These are phyloP conservation scores for Durio zibethinus DNA, from an alignment of 345 rosid species.

Conservation along the genomic window DNA sequence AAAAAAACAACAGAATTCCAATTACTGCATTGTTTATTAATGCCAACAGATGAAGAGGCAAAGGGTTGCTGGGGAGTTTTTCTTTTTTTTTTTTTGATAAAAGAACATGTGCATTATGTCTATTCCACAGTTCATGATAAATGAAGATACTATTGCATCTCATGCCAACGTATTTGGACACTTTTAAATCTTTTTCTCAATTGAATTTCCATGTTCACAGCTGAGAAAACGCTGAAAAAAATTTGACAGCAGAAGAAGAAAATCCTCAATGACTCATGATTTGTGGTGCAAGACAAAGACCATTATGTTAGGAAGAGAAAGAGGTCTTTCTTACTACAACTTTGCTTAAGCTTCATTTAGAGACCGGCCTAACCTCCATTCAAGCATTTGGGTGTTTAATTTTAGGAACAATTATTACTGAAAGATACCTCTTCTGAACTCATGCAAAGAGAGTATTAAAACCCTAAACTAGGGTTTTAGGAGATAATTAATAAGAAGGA, in stretches of 20 bases:
- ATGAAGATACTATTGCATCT: no score
- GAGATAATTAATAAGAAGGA: not conserved
- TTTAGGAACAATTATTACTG: no score
- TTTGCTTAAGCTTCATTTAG: not conserved
- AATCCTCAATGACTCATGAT: not conserved
- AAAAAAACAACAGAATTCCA: not conserved
- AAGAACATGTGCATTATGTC: not conserved
- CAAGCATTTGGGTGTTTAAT: no score
- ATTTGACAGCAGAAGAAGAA: not conserved
- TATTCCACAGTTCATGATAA: no score
- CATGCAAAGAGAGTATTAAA: not conserved
- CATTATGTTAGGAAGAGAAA: not conserved
- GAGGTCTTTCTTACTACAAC: not conserved
- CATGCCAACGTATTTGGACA: not conserved
- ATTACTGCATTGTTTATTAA: not conserved
- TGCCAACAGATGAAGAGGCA: not conserved
- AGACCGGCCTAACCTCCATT: no score
- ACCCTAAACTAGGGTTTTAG: not conserved
- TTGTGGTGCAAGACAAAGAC: slow-evolving; percentile 10
- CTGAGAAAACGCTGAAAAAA: not conserved
- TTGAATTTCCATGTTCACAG: not conserved
- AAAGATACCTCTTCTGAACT: not conserved
- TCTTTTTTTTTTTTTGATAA: not conserved
- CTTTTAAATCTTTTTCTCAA: not conserved
- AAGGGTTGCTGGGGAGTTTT: not conserved